These are phyloP conservation scores for Coprinellus micaceus DNA, from an alignment of 768 basidiomycete genomes.

Conservation along the genomic window DNA sequence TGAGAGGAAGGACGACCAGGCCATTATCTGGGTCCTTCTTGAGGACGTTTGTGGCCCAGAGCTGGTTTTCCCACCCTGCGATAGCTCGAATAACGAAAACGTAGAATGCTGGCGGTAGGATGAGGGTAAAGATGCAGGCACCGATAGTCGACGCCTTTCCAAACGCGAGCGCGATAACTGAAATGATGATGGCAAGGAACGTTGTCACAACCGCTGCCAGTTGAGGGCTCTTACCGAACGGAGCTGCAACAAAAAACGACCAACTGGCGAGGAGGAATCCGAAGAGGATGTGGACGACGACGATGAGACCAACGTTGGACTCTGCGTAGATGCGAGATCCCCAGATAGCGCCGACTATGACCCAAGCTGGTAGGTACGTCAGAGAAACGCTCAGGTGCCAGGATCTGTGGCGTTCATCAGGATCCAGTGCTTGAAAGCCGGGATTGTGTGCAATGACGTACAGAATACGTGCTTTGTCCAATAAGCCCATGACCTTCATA, in stretches of 20 bases:
- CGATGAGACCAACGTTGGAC: slow-evolving; percentile 58
- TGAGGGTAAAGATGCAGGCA: slow-evolving; percentile 54
- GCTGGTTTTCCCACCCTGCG: slow-evolving; percentile 62
- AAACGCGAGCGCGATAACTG: slow-evolving; percentile 58
- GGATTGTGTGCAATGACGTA: slow-evolving; percentile 33
- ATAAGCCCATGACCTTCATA: slow-evolving; percentile 77
- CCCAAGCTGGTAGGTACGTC: slow-evolving; percentile 75
- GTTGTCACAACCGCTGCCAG: slow-evolving; percentile 66
- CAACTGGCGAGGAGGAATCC: slow-evolving; percentile 67
- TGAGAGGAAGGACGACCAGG: slow-evolving; percentile 51
- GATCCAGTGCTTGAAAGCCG: neutral
- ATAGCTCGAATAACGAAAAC: slow-evolving; percentile 68
- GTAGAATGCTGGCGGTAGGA: slow-evolving; percentile 77
- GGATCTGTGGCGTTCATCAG: slow-evolving; percentile 36
- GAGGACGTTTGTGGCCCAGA: slow-evolving; percentile 49
- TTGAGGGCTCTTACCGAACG: slow-evolving; percentile 71
- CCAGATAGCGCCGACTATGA: slow-evolving; percentile 63
- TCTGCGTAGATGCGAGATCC: slow-evolving; percentile 58
- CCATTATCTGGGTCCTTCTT: slow-evolving; percentile 59
- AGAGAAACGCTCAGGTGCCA: slow-evolving; percentile 70
- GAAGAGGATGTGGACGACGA: slow-evolving; percentile 63
- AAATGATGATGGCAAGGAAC: slow-evolving; percentile 61
- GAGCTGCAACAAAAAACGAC: slow-evolving; percentile 66
- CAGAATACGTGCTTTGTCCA: slow-evolving; percentile 65
- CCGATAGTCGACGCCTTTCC: slow-evolving; percentile 38